A percentile compares a stretch with the other conserved stretches of the same genome.
Conservation (phyloP, 169 alveolate genomes). For the Eimeria sp. region DNA sequence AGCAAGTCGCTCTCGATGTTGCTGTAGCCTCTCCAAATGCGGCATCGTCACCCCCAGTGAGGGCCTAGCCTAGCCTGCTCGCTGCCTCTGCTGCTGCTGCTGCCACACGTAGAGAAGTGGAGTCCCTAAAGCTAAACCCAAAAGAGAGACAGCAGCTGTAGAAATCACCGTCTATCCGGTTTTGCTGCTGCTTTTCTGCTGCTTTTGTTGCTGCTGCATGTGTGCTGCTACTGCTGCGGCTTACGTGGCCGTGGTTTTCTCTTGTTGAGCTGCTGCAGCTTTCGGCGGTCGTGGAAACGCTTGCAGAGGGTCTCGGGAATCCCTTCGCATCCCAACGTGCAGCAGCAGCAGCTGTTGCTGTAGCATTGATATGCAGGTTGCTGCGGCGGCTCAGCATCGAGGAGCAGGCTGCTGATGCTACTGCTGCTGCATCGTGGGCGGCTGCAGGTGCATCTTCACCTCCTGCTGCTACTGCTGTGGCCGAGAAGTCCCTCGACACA, state of each 20-base stretch:
- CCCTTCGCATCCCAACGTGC: slow-evolving; percentile 8
- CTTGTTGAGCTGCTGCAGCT: not conserved
- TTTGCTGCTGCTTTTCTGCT: not conserved
- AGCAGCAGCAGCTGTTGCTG: slow-evolving; percentile 21
- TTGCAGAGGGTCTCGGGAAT: not conserved
- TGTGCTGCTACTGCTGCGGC: slow-evolving; percentile 27
- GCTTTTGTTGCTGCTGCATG: not conserved
- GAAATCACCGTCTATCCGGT: not conserved
- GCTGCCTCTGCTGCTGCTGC: slow-evolving; percentile 24
- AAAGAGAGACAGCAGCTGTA: not conserved
- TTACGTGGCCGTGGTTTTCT: not conserved
- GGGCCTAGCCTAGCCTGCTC: not conserved
- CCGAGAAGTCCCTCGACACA: not conserved
- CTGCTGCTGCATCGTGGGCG: not conserved
- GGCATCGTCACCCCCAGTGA: slow-evolving; percentile 2
- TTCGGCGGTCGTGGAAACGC: slow-evolving; percentile 14
- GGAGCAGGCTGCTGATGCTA: not conserved
- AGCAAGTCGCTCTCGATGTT: slow-evolving; percentile 1
- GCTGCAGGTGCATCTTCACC: not conserved
- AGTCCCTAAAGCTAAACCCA: not conserved
- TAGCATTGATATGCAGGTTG: slow-evolving; percentile 11
- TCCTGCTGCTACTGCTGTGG: not conserved
- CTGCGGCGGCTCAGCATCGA: slow-evolving; percentile 34
- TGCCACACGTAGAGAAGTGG: not conserved
- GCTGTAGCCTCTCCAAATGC: not conserved